A percentile compares a stretch with the other conserved stretches of the same genome.
Evolutionary conservation across 345 rosid genomes (phyloP).

Genomic region (Ceriops tagal): DNA sequence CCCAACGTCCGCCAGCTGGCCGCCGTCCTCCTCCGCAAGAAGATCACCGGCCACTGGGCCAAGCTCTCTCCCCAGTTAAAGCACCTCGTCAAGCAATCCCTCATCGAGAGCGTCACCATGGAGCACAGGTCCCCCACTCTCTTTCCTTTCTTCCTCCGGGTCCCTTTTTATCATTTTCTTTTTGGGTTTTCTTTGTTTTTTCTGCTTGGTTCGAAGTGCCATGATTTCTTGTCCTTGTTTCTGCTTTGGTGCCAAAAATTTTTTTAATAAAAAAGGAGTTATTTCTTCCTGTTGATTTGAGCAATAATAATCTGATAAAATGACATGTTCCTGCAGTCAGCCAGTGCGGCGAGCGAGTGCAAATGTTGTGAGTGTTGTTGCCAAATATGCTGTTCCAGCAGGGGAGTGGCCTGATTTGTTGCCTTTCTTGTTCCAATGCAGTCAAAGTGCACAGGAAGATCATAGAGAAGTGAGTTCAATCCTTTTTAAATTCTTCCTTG

Average conservation of each 20-base stretch:
- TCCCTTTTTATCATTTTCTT: too few species aligned
- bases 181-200: too few species aligned
- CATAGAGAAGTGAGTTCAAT: conserved; percentile 72
- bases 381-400: conserved; percentile 88
- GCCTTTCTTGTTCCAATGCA: conserved; percentile 83
- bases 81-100: conserved; percentile 76
- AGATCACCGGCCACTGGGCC: conserved; percentile 99
- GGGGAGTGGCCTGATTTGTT: conserved; percentile 98
- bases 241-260: too few species aligned
- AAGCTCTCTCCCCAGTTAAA: conserved; percentile 82
- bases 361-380: conserved; percentile 88
- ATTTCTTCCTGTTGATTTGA: not conserved
- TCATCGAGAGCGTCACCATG: conserved; percentile 87
- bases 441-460: conserved; percentile 96
- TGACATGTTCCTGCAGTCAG: conserved; percentile 43
- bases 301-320: not conserved
- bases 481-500: not conserved
- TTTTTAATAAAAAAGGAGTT: too few species aligned
- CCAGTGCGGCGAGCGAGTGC: conserved; percentile 98
- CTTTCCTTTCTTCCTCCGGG: not conserved
- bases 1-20: conserved; percentile 98
- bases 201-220: too few species aligned
- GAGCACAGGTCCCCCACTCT: conserved; percentile 62
- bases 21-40: conserved; percentile 98
- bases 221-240: too few species aligned